Evolutionary conservation across 2,329 filamentous ascomycete species (phyloP), one percentile per base, ranked within the genome.

Genomic region (Botrytis cinerea): DNA sequence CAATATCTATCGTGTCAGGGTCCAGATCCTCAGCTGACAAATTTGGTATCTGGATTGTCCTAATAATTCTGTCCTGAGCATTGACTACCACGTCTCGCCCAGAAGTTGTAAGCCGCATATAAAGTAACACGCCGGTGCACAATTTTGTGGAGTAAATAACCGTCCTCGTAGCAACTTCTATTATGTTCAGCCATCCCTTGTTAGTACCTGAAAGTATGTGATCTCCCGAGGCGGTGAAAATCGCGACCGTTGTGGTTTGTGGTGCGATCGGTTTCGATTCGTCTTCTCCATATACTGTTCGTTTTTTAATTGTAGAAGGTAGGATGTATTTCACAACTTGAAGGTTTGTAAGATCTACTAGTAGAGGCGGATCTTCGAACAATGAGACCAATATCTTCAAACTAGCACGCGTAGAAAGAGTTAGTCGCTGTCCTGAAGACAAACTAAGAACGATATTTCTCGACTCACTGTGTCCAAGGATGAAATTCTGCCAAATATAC

Each of bases 401-500:
- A 81, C 93, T 95, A 78, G 48, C 22, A 14, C 22, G 20, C n/a
- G 10, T n/a, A 46, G 46, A 45, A 35, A 60, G 28, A 46, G 73
- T 72, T 71, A 71, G 62, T 73, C 38, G 35, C 59, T 16, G 32
- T 48, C 8, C 10, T 18, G 9, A 61, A 7, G 3, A 4, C 28
- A 45, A 28, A 48, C 20, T 4, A 12, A 3, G 64, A 38, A 73
- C 9, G 6, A 14, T 32, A 60, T 43, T 48, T 28, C 14, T 60
- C 48, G 22, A 77, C 89, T 79, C 85, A 96, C 93, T 94, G 92
- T 76, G 97, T 94, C 84, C 90, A 92, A 6, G 96, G 95, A 82
- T 99, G 94, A 73, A 99, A 86, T 83, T 99, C 96, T 5, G 95
- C 97, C 78, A 97, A 97, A 84, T 98, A 99, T 48, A 97, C 93